These are phyloP conservation scores for Tephrocybe sp. DNA, from an alignment of 768 basidiomycete species.

Conservation along the genomic window DNA sequence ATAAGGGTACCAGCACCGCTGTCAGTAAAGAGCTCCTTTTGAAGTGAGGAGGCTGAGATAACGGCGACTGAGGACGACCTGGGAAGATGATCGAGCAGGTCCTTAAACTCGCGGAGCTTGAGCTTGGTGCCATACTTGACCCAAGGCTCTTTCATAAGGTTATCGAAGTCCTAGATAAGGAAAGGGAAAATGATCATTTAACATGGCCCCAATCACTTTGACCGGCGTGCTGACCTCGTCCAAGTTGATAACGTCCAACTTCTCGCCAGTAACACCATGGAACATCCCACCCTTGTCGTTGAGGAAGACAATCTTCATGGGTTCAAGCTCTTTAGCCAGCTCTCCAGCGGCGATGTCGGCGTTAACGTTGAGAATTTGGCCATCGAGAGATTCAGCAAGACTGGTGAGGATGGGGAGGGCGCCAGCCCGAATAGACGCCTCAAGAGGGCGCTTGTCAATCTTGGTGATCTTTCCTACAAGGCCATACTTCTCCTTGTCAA, in stretches of 20 bases:
- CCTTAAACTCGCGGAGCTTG: constrained; percentile 98
- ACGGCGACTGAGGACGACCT: constrained; percentile 98
- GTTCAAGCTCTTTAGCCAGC: constrained; percentile 95
- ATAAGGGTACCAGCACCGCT: constrained; percentile 97
- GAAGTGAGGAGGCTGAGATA: constrained; percentile 87
- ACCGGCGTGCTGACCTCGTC: constrained; percentile 67
- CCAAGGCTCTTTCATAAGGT: constrained; percentile 97
- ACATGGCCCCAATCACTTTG: not conserved
- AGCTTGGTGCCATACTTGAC: constrained; percentile 99
- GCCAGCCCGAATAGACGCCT: constrained; percentile 94
- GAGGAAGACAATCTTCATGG: constrained; percentile 96
- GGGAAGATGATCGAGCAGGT: constrained; percentile 95
- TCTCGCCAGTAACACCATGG: constrained; percentile 97
- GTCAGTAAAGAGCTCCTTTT: constrained; percentile 99
- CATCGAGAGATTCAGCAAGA: constrained; percentile 90
- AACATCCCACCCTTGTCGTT: constrained; percentile 98
- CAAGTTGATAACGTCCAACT: constrained; percentile 92
- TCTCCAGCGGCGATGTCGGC: constrained; percentile 98
- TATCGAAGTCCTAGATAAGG: constrained; percentile 88
- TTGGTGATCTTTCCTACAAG: constrained; percentile 94
- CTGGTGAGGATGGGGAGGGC: constrained; percentile 94
- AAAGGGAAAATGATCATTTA: too few species aligned
- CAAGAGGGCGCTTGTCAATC: constrained; percentile 94
- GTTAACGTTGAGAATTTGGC: constrained; percentile 99
- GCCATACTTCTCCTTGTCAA: constrained; percentile 92